Conservation (phyloP, 202 grass and related monocot species). For the Zizania palustris region DNA sequence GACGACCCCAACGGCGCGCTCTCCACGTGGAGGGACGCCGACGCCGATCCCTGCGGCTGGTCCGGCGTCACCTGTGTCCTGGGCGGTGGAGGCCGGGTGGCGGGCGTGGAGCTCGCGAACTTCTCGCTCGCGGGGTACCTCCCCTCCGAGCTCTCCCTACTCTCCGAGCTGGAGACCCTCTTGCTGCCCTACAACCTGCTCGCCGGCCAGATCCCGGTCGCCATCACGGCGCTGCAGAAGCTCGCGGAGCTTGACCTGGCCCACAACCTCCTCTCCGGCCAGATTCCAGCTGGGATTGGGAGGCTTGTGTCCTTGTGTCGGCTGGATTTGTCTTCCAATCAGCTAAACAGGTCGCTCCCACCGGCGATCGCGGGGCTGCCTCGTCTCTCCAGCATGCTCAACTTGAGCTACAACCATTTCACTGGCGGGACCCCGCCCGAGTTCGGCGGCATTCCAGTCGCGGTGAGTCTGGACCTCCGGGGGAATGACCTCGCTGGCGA, state of each 20-base stretch:
- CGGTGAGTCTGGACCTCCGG: slow-evolving; percentile 78
- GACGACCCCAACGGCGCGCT: slow-evolving; percentile 63
- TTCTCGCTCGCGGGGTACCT: slow-evolving; percentile 82
- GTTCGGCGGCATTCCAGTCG: slow-evolving; percentile 70
- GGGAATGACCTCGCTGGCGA: slow-evolving; percentile 87
- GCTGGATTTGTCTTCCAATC: slow-evolving; percentile 85
- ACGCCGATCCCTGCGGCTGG: slow-evolving; percentile 83
- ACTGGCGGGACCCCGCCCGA: slow-evolving; percentile 66
- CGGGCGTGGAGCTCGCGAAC: slow-evolving; percentile 65
- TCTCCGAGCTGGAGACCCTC: slow-evolving; percentile 62
- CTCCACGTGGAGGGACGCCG: slow-evolving; percentile 69
- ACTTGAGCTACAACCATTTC: slow-evolving; percentile 79
- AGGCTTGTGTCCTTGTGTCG: slow-evolving; percentile 52
- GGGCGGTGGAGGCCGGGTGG: slow-evolving; percentile 51
- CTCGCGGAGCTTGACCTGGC: slow-evolving; percentile 71
- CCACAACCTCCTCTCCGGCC: slow-evolving; percentile 68
- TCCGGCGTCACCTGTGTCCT: slow-evolving; percentile 58
- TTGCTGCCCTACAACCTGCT: slow-evolving; percentile 63
- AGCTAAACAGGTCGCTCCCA: slow-evolving; percentile 68
- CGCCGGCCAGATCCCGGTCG: slow-evolving; percentile 74
- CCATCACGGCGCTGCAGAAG: slow-evolving; percentile 59
- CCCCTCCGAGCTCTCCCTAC: slow-evolving; percentile 91
- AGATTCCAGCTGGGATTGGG: slow-evolving; percentile 59
- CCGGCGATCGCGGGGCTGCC: slow-evolving; percentile 60
- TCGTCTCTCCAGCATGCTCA: slow-evolving; percentile 72